Percentiles rank a stretch among this genome's conserved stretches.
Evolutionary conservation across 176 grass and related monocot genomes (phyloP).

Genomic region (Typha latifolia): DNA sequence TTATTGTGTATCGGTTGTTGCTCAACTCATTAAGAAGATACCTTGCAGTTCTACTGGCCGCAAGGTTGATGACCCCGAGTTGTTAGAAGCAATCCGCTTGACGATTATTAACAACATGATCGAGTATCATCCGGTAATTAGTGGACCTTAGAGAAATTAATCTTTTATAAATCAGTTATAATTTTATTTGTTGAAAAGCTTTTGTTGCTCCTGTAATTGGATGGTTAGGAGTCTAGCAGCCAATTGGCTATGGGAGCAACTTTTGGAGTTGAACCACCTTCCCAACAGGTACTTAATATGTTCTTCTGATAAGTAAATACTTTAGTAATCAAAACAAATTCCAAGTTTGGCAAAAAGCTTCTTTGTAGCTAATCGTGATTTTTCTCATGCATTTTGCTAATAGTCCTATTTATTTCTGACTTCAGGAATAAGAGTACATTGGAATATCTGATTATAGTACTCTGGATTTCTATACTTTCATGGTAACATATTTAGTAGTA

Average conservation of each 20-base stretch:
- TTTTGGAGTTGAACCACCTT: conserved; percentile 71
- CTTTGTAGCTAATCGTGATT: no score
- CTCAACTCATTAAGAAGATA: conserved; percentile 42
- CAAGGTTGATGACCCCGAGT: conserved; percentile 89
- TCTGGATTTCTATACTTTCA: no score
- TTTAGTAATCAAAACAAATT: no score
- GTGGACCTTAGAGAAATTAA: neutral
- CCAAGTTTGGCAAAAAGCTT: no score
- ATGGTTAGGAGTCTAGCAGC: conserved; percentile 76
- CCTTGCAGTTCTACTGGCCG: conserved; percentile 84
- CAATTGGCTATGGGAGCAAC: conserved; percentile 92
- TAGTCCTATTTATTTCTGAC: no score
- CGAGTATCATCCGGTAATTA: conserved; percentile 80
- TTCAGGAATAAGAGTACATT: no score
- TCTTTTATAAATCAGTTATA: neutral
- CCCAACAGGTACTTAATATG: conserved; percentile 36
- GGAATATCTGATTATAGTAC: no score
- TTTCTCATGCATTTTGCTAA: no score
- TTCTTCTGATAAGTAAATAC: conserved; percentile 1
- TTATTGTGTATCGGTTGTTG: conserved; percentile 37
- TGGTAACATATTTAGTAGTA: no score
- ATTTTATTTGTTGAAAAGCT: neutral
- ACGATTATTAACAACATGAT: conserved; percentile 97
- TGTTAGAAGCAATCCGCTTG: conserved; percentile 85
- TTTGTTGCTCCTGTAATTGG: conserved; percentile 18